Evolutionary conservation across 352 stramenopile genomes (phyloP).

Genomic region (Globisporangium apiculatum): DNA sequence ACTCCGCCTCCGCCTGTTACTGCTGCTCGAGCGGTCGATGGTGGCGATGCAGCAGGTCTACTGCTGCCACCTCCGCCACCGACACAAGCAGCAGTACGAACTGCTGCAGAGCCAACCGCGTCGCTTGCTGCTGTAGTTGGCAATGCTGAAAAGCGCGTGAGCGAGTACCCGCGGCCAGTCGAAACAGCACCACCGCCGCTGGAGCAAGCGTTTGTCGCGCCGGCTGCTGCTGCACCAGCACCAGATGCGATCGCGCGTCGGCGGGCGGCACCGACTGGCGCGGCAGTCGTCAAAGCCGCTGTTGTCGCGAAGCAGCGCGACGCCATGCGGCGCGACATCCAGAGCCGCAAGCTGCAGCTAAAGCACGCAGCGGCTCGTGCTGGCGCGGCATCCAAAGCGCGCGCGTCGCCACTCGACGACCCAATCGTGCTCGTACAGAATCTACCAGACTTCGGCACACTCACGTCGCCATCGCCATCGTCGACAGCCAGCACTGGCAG

Average conservation of each 20-base stretch:
- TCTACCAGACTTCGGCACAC: slow-evolving; percentile 25
- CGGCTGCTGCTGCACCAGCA: not conserved
- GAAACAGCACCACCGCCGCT: not conserved
- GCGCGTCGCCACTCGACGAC: slow-evolving; percentile 39
- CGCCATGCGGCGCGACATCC: slow-evolving; percentile 28
- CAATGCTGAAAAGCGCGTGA: not conserved
- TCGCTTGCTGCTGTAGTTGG: not conserved
- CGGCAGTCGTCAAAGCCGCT: slow-evolving; percentile 6
- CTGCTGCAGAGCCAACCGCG: slow-evolving; percentile 4
- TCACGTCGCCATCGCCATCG: not conserved
- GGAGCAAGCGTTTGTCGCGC: slow-evolving; percentile 6
- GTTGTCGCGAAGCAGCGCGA: slow-evolving; percentile 10
- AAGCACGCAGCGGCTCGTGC: slow-evolving; percentile 4
- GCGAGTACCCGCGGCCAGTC: slow-evolving; percentile 13
- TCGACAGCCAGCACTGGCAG: not conserved
- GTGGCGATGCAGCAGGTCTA: not conserved
- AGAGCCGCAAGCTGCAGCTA: slow-evolving; percentile 30
- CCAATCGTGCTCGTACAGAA: slow-evolving; percentile 70
- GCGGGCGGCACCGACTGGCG: not conserved
- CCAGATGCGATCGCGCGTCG: not conserved
- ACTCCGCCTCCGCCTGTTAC: slow-evolving; percentile 12
- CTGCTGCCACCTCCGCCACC: slow-evolving; percentile 7
- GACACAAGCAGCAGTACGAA: slow-evolving; percentile 8
- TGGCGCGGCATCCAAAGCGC: not conserved
- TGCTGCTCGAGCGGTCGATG: slow-evolving; percentile 3